Evolutionary conservation across 768 basidiomycete species (phyloP).

Genomic region (Sutorius australiensis): DNA sequence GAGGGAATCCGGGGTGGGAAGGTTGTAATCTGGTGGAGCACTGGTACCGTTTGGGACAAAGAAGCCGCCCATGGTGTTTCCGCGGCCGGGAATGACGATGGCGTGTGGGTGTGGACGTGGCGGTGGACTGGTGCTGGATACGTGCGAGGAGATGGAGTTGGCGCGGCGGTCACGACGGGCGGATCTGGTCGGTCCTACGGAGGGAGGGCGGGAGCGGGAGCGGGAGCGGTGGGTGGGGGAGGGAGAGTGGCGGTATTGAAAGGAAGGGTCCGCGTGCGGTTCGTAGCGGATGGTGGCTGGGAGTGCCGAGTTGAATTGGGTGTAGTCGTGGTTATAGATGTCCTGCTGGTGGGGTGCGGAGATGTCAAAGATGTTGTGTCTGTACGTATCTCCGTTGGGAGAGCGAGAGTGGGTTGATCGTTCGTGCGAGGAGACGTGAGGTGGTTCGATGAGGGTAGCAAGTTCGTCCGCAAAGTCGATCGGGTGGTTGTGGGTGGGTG

Average conservation of each 20-base stretch:
- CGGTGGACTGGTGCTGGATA: constrained; percentile 50
- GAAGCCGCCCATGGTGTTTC: constrained; percentile 30
- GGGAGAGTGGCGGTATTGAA: constrained; percentile 25
- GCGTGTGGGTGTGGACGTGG: constrained; percentile 53
- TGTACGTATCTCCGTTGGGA: constrained; percentile 40
- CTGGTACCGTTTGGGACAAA: constrained; percentile 28
- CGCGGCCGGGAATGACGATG: constrained; percentile 61
- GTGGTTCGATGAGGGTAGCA: constrained; percentile 49
- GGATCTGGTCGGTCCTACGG: constrained; percentile 52
- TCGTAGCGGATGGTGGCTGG: constrained; percentile 51
- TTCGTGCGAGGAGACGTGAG: constrained; percentile 35
- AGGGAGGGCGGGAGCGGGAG: constrained; percentile 37
- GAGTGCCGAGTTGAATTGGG: constrained; percentile 48
- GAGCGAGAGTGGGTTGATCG: constrained; percentile 42
- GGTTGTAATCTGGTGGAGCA: constrained; percentile 37
- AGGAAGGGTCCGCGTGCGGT: constrained; percentile 36
- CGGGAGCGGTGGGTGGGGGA: constrained; percentile 42
- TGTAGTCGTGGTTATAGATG: constrained; percentile 30
- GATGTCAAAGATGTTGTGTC: constrained; percentile 63
- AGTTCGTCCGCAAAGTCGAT: constrained; percentile 71
- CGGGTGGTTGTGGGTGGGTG: constrained; percentile 7
- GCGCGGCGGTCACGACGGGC: constrained; percentile 49
- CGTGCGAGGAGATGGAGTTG: constrained; percentile 55
- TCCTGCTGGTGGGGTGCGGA: constrained; percentile 41
- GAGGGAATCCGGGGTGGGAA: constrained; percentile 41